phyloP scores from a whole-genome alignment of 768 basidiomycete genomes.

The Strobilomyces dryophilus region DNA sequence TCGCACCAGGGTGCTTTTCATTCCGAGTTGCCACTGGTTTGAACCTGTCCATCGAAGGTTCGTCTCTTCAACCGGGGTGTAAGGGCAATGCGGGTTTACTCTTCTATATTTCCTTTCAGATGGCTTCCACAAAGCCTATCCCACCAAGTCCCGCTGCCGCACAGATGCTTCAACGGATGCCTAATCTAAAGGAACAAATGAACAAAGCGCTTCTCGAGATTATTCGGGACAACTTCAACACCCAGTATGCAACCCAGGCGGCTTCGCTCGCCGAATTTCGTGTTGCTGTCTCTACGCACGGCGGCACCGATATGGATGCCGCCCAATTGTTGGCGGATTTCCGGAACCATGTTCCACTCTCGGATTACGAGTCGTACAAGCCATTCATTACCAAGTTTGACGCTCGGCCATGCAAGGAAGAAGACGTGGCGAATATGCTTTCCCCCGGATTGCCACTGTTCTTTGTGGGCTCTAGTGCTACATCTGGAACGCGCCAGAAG shows the following conservation, averaged over 20 bases:
- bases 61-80: too few relatives aligned
- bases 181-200: background rate
- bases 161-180: background rate
- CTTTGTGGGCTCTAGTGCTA: too few relatives aligned
- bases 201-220: background rate
- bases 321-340: background rate
- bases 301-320: background rate
- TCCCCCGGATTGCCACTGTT: constrained; percentile 2
- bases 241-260: background rate
- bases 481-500: too few relatives aligned
- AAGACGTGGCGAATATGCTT: constrained; percentile 9
- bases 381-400: constrained; percentile 13
- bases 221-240: background rate
- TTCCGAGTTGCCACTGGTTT: too few relatives aligned
- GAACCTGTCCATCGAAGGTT: too few relatives aligned
- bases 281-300: too few relatives aligned
- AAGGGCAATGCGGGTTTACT: too few relatives aligned
- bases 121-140: background rate
- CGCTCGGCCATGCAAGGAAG: constrained; percentile 14
- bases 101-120: too few relatives aligned
- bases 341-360: too few relatives aligned
- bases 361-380: background rate
- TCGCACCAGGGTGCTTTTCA: too few relatives aligned
- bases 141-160: background rate
- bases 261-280: background rate